Base-by-base conservation (phyloP, 2,329 filamentous ascomycete species). In the Diplodia scrobiculata region DNA sequence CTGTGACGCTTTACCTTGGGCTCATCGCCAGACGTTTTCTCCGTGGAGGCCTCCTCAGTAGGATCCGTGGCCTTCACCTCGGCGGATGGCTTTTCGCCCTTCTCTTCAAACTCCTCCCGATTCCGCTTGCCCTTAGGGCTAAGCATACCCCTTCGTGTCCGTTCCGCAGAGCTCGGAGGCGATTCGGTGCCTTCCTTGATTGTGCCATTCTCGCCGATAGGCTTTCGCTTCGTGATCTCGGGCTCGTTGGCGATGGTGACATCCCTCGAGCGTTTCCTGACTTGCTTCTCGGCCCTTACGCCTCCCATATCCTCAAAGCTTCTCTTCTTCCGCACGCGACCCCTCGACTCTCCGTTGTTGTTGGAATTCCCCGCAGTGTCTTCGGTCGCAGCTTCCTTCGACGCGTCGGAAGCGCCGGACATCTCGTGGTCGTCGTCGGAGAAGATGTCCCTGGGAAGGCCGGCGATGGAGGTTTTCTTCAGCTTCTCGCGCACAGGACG, bases 401-500 rank as follows among this genome's bases (percentile, higher is more conserved):
- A 41, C 9, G 58, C 45, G 45, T 66, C 70, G 50, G 63, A 70
- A 34, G 63, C 41, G 21, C 72, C 71, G 21, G 69, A 69, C 72
- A 74, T 73, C 63, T 63, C 69, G 32, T 62, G 47, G 38, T 66
- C 54, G 38, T 36, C 25, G 25, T 45, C 38, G 2, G 51, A 47
- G 25, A 51, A 27, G 7, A 51, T 7, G 6, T 34, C 45, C 41
- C 50, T 34, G 5, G 36, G n/a, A 11, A 50, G 11, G 21, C 80
- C 77, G 47, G 82, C 82, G 66, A 88, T 86, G n/a, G 83, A 81
- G 3, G 86, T 86, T 71, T 87, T 83, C 74, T 86, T 84, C 64
- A 89, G 77, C 75, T 87, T 85, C 73, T 87, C 83, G 67, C 86
- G 79, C 45, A 87, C 84, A 9, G 84, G 84, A 67, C 81, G 82